A percentile compares a stretch with the other conserved stretches of the same genome.
Conservation (phyloP, 495 filamentous ascomycete genomes). For the Ramalina intermedia region DNA sequence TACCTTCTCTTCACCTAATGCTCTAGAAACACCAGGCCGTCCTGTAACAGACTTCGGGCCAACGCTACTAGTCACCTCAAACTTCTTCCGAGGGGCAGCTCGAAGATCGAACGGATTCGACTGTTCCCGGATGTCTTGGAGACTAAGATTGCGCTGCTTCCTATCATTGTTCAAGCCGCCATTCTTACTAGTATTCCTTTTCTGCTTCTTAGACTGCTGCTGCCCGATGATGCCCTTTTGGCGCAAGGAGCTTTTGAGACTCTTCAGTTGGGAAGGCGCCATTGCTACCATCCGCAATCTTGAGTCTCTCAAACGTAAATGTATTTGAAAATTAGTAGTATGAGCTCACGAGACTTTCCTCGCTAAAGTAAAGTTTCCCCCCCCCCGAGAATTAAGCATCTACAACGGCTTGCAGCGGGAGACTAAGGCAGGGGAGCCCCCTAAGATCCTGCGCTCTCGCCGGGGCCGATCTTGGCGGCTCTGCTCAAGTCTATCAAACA, state of each 20-base stretch:
- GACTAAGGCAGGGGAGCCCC: no score
- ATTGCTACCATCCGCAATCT: slow-evolving; percentile 31
- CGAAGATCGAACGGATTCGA: slow-evolving; percentile 98
- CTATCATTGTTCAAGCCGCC: slow-evolving; percentile 48
- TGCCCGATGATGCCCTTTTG: slow-evolving; percentile 79
- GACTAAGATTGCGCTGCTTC: slow-evolving; percentile 55
- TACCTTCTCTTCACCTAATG: slow-evolving; percentile 74
- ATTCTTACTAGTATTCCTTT: slow-evolving; percentile 54
- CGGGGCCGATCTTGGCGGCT: no score
- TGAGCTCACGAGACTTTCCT: no score
- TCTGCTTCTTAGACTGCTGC: slow-evolving; percentile 84
- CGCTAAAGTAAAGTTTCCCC: no score
- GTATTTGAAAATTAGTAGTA: no score
- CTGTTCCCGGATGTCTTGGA: slow-evolving; percentile 75
- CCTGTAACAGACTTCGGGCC: slow-evolving; percentile 39
- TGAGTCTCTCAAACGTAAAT: no score
- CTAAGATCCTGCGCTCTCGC: no score
- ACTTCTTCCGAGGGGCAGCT: slow-evolving; percentile 53
- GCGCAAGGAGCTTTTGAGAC: slow-evolving; percentile 74
- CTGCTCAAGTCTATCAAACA: no score
- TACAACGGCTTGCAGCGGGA: no score
- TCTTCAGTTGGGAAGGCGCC: slow-evolving; percentile 92
- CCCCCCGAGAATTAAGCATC: no score
- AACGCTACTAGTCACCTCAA: slow-evolving; percentile 43
- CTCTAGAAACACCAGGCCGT: slow-evolving; percentile 71